Percentiles rank a stretch among this genome's conserved stretches.
phyloP scores from a whole-genome alignment of 306 rosid genomes.

The Abrus precatorius region DNA sequence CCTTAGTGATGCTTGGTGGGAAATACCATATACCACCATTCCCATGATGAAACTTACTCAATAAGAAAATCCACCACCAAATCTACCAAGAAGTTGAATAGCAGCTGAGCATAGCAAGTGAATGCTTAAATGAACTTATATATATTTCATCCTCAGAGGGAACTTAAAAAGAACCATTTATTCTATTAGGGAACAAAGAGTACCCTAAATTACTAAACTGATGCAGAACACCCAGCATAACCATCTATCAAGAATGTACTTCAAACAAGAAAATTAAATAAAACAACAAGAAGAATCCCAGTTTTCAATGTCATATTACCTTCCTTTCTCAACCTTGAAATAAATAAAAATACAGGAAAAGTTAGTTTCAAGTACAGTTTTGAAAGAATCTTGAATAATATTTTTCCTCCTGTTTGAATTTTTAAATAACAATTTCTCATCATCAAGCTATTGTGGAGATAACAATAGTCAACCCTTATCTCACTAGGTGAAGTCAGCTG shows the following conservation, averaged over 20 bases:
- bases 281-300: neutral
- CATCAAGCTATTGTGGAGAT: neutral
- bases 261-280: neutral
- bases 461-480: no score
- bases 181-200: neutral
- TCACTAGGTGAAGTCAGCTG: no score
- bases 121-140: neutral
- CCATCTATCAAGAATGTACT: slow-evolving; percentile 1
- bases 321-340: slow-evolving; percentile 22
- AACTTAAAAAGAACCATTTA: neutral
- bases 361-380: neutral
- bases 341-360: neutral
- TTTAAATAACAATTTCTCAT: neutral
- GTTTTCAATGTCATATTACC: neutral
- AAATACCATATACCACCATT: slow-evolving; percentile 1
- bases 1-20: neutral
- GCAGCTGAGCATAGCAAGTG: neutral
- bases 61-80: slow-evolving; percentile 15
- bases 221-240: neutral
- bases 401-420: slow-evolving; percentile 20
- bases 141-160: neutral
- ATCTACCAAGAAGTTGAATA: slow-evolving; percentile 3
- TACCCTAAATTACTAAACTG: neutral
- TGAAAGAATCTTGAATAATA: neutral
- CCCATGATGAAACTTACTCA: slow-evolving; percentile 23